These are phyloP conservation scores for Bocquillonia castaneifolia DNA, from an alignment of 441 rosid genomes.

Conservation along the genomic window DNA sequence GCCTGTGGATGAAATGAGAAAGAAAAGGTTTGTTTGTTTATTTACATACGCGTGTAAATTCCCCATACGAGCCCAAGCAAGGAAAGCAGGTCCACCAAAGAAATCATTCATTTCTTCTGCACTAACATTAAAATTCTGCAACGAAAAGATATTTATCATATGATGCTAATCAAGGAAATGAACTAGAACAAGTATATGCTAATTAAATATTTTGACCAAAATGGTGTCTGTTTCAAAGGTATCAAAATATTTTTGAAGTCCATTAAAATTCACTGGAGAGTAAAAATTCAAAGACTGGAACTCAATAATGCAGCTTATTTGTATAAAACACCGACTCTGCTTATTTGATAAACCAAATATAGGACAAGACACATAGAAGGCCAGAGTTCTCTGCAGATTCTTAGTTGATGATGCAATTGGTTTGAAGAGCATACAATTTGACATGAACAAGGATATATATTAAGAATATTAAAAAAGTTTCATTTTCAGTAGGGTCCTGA, in stretches of 20 bases:
- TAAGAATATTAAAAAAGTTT: not conserved
- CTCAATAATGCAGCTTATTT: not conserved
- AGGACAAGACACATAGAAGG: not conserved
- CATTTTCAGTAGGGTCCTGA: too few relatives aligned
- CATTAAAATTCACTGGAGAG: not conserved
- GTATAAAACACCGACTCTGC: not conserved
- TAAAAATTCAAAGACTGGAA: not conserved
- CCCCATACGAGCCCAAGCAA: constrained; percentile 99
- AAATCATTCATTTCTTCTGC: constrained; percentile 68
- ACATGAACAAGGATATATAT: not conserved
- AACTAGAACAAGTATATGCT: too few relatives aligned
- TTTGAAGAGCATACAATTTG: not conserved
- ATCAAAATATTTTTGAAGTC: not conserved
- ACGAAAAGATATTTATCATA: constrained; percentile 8
- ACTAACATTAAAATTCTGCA: constrained; percentile 74
- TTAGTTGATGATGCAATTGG: not conserved
- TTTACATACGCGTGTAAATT: constrained; percentile 79
- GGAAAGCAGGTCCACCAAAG: constrained; percentile 98
- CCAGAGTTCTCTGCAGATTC: not conserved
- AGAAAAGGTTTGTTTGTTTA: not conserved
- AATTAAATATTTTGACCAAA: not conserved
- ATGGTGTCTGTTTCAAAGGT: not conserved
- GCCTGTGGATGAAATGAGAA: constrained; percentile 8
- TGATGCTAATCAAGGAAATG: constrained; percentile 12
- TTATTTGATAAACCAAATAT: not conserved